Conservation (phyloP, 1,139 yeast genomes). For the Yamadazyma atmosphaerica region DNA sequence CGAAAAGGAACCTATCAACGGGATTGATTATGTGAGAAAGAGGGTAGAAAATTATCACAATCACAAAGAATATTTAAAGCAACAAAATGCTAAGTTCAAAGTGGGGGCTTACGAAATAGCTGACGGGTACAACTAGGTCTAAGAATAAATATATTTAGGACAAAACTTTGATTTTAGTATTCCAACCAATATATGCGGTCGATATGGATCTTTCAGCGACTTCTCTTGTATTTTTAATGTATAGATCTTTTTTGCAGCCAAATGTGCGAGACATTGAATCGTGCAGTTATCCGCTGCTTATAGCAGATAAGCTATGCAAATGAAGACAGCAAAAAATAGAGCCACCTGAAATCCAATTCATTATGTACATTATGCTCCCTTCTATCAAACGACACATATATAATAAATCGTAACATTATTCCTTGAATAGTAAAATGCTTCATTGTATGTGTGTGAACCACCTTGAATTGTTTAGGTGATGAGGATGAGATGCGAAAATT, state of each 20-base stretch:
- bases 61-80: slow-evolving; percentile 21
- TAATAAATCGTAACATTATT: too few species aligned
- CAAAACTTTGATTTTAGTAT: too few species aligned
- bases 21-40: slow-evolving; percentile 30
- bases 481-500: slow-evolving; percentile 3
- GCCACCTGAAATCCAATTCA: too few species aligned
- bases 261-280: not conserved
- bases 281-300: too few species aligned
- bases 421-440: too few species aligned
- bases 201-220: too few species aligned
- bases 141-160: too few species aligned
- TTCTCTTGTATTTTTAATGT: not conserved
- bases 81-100: slow-evolving; percentile 23
- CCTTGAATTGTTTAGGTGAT: not conserved
- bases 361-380: too few species aligned
- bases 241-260: not conserved
- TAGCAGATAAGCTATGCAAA: too few species aligned
- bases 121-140: slow-evolving; percentile 21
- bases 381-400: too few species aligned
- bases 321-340: too few species aligned
- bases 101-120: slow-evolving; percentile 27
- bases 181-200: too few species aligned
- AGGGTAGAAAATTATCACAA: slow-evolving; percentile 30
- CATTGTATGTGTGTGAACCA: slow-evolving; percentile 1
- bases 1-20: slow-evolving; percentile 22